Evolutionary conservation across 306 rosid species (phyloP).

Genomic region (Canavalia ensiformis): DNA sequence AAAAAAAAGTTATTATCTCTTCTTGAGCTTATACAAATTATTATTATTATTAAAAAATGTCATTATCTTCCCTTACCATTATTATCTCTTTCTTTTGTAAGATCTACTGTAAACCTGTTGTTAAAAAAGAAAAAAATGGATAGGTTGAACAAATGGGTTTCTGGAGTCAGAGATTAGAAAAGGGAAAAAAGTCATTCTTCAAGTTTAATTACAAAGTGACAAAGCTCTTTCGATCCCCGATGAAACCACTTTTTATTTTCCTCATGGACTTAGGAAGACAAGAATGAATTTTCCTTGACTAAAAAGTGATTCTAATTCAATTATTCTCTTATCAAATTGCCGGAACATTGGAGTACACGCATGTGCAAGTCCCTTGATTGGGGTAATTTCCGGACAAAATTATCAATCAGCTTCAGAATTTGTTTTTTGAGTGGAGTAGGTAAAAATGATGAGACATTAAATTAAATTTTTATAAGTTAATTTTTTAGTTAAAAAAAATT

Average conservation of each 20-base stretch:
- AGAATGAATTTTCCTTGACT: not conserved
- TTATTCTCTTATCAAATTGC: not conserved
- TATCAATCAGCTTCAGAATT: not conserved
- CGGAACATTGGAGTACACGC: not conserved
- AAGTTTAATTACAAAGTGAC: not conserved
- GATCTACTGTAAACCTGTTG: too few relatives aligned
- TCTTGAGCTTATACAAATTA: too few relatives aligned
- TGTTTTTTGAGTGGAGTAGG: too few relatives aligned
- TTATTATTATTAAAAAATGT: too few relatives aligned
- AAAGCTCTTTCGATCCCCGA: not conserved
- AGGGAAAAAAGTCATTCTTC: not conserved
- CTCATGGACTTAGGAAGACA: slow-evolving; percentile 34
- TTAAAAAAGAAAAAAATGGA: not conserved
- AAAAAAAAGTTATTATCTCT: too few relatives aligned
- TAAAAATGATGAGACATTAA: too few relatives aligned
- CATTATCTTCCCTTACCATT: too few relatives aligned
- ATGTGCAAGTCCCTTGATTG: slow-evolving; percentile 12
- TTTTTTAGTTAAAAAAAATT: too few relatives aligned
- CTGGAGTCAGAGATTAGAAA: not conserved
- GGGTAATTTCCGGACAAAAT: not conserved
- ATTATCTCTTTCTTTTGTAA: too few relatives aligned
- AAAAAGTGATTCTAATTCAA: slow-evolving; percentile 28
- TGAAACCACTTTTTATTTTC: not conserved
- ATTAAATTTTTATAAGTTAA: too few relatives aligned
- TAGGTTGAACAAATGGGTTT: too few relatives aligned